Evolutionary conservation across 31 red algal genomes (phyloP).

Genomic region (Endocladia muricata): DNA sequence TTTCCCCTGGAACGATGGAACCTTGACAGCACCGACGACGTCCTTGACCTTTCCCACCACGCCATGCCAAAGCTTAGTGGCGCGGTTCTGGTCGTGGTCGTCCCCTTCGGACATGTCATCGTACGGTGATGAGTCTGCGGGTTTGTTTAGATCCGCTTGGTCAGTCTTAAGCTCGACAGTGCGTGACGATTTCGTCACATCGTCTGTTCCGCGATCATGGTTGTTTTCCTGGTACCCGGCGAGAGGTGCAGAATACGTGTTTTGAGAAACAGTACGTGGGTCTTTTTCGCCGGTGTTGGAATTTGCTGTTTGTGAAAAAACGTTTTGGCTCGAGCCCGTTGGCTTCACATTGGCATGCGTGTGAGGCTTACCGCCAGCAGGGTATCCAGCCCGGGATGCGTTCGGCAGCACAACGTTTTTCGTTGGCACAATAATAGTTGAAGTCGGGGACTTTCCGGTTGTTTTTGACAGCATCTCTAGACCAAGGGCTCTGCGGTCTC

Average conservation of each 20-base stretch:
- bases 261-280: too few species aligned
- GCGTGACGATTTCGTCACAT: neutral
- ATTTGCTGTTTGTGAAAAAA: too few species aligned
- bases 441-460: neutral
- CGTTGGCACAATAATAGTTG: neutral
- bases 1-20: neutral
- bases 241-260: too few species aligned
- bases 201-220: neutral
- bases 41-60: neutral
- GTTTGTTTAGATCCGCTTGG: neutral
- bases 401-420: neutral
- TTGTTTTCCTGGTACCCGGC: too few species aligned
- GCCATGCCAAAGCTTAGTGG: neutral
- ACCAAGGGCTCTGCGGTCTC: constrained; percentile 26
- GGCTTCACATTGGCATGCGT: neutral
- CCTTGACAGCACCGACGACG: neutral
- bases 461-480: constrained; percentile 6
- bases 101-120: neutral
- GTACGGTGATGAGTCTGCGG: neutral
- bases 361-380: neutral
- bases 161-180: neutral
- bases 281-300: too few species aligned
- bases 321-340: neutral
- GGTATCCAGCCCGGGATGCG: neutral
- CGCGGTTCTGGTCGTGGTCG: neutral